Base-by-base conservation (phyloP, 495 filamentous ascomycete species). In the Penicillium longicatenatum region DNA sequence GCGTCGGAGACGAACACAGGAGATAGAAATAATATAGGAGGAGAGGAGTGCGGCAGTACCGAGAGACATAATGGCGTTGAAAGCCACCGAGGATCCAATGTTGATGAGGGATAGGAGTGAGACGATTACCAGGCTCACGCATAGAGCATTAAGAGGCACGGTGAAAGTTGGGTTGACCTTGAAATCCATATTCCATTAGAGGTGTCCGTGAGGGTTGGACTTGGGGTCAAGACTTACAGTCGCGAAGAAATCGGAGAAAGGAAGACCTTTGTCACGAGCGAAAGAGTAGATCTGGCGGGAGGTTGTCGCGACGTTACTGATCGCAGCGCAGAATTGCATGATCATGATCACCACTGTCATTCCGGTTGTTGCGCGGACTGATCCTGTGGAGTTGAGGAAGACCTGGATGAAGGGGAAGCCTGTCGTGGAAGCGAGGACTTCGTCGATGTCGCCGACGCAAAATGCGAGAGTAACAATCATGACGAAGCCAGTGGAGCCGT, bases 91-190 rank as follows among this genome's bases (percentile, higher is more conserved):
- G 0, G 80, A 84, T 21, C 82, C 84, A 54, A 88, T 78, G 60
- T 84, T 85, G 67, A 88, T 86, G 29, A 86, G 68, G 1, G 79
- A 79, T 4, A 86, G 59, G 33, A 85, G 66, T 8, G 72, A 58
- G 0, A 78, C 75, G 47, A 81, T 72, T 37, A 65, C 55, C 60
- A 79, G 74, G 4, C 77, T 78, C 35, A 82, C 57, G 17, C 52
- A 47, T n/a, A 69, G 24, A 1, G 83, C 73, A 61, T 81, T 82
- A 44, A 80, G 61, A 10, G 80, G 83, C 33, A 88, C 74, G 41
- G 75, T 76, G 67, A 65, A 79, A 48, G 19, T 29, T 2, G 44
- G 33, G 35, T 50, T 56, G 19, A 56, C 45, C 54, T 56, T 7
- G 12, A n/a, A 24, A 26, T 26, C 7, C 26, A 26, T 0, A 4